These are phyloP conservation scores for Apostasia shenzhenica DNA, from an alignment of 106 monocot genomes.

Conservation along the genomic window DNA sequence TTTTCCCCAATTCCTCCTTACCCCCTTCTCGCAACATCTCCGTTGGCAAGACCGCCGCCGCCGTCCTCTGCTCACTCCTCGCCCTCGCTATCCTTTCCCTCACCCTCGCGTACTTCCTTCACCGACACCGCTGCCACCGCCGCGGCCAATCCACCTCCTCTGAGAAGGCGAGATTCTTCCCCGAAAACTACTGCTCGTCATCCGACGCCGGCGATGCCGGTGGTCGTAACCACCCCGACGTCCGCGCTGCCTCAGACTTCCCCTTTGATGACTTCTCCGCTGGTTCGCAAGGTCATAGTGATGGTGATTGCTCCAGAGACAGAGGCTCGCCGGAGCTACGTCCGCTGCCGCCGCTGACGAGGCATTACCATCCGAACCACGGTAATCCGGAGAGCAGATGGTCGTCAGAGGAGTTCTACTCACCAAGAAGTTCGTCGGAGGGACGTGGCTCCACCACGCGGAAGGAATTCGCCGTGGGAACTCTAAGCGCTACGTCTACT, in stretches of 20 bases:
- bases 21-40: not conserved
- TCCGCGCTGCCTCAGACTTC: not conserved
- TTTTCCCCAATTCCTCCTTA: conserved; percentile 9
- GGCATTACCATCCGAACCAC: not conserved
- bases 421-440: conserved; percentile 23
- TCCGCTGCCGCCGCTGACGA: conserved; percentile 34
- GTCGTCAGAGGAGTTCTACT: conserved; percentile 58
- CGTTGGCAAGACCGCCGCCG: conserved; percentile 5
- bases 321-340: conserved; percentile 43
- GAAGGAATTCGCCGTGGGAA: conserved; percentile 8
- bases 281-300: not conserved
- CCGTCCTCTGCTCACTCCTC: conserved; percentile 11
- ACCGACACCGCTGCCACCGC: conserved; percentile 1
- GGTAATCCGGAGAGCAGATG: conserved; percentile 13
- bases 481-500: conserved; percentile 48
- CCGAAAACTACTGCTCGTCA: not conserved
- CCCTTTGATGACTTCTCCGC: not conserved
- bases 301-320: conserved; percentile 2
- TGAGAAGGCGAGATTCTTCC: not conserved
- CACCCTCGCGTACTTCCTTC: conserved; percentile 15
- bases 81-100: conserved; percentile 14
- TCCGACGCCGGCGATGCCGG: not conserved
- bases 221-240: not conserved
- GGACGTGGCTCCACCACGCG: conserved; percentile 15
- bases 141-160: not conserved